Conservation (phyloP, 2,329 filamentous ascomycete species). For the Byssochlamys sp. region DNA sequence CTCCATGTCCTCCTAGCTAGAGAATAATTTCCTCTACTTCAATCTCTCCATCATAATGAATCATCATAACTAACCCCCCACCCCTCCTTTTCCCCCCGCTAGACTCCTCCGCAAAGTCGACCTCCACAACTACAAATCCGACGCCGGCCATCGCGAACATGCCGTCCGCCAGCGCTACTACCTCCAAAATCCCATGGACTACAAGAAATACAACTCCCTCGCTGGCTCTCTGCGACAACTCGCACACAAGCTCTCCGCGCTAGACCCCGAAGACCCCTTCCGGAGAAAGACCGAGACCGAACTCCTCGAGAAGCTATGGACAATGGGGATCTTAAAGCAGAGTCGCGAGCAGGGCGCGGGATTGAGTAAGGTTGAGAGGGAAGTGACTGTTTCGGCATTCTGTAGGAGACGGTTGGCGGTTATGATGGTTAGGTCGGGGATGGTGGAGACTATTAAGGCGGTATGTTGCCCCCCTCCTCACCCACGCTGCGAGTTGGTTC, state of each 20-base stretch:
- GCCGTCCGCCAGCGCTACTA: conserved; percentile 73
- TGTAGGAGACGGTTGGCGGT: conserved; percentile 75
- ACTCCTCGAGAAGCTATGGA: conserved; percentile 80
- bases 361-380: conserved; percentile 64
- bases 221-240: conserved; percentile 79
- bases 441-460: conserved; percentile 83
- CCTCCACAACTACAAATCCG: conserved; percentile 86
- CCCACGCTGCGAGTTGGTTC: background rate
- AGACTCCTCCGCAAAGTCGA: conserved; percentile 78
- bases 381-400: conserved; percentile 80
- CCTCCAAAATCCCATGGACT: conserved; percentile 82
- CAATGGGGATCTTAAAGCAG: conserved; percentile 74
- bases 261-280: conserved; percentile 67
- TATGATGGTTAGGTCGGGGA: conserved; percentile 78
- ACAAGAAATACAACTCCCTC: conserved; percentile 57
- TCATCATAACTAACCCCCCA: background rate
- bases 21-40: background rate
- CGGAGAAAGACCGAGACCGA: conserved; percentile 77
- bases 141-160: conserved; percentile 76
- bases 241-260: conserved; percentile 73
- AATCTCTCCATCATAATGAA: background rate
- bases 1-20: background rate
- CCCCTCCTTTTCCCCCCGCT: too few relatives aligned
- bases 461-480: conserved; percentile 32
- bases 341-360: conserved; percentile 67